Conservation (phyloP, 75 land plant genomes). For the Selaginella tamariscina region DNA sequence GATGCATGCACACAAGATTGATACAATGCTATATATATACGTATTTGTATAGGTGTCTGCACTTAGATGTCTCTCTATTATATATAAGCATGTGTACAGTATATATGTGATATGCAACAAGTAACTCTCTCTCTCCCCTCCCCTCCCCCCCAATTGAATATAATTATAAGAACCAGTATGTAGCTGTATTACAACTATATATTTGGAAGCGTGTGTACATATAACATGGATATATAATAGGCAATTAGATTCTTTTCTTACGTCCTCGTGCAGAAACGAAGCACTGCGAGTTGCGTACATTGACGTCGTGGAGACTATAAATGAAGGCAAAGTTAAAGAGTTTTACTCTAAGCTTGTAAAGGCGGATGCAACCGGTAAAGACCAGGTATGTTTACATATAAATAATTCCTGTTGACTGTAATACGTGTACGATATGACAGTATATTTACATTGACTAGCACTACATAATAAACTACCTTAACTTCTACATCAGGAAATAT, state of each 20-base stretch:
- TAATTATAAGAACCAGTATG: not conserved
- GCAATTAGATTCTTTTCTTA: conserved; percentile 3
- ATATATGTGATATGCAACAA: too few species aligned
- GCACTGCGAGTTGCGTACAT: conserved; percentile 88
- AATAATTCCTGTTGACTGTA: not conserved
- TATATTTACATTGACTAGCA: not conserved
- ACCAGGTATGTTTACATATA: conserved; percentile 66
- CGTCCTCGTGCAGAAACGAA: conserved; percentile 49
- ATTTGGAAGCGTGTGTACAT: too few species aligned
- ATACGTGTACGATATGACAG: not conserved
- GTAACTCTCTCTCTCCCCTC: too few species aligned
- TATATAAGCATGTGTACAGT: too few species aligned
- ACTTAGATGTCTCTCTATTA: too few species aligned
- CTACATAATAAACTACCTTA: not conserved
- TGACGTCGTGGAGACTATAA: conserved; percentile 67
- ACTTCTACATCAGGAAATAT: conserved; percentile 46
- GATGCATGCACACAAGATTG: not conserved
- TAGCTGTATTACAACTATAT: not conserved
- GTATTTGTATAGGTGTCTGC: not conserved
- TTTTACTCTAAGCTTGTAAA: conserved; percentile 91
- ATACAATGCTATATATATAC: not conserved
- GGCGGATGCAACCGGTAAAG: conserved; percentile 77
- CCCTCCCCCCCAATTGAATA: not conserved
- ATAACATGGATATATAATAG: too few species aligned
- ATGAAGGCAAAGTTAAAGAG: conserved; percentile 59